A percentile compares a stretch with the other conserved stretches of the same genome.
Conservation (phyloP, 305 asterid species). For the Euphrasia arctica region DNA sequence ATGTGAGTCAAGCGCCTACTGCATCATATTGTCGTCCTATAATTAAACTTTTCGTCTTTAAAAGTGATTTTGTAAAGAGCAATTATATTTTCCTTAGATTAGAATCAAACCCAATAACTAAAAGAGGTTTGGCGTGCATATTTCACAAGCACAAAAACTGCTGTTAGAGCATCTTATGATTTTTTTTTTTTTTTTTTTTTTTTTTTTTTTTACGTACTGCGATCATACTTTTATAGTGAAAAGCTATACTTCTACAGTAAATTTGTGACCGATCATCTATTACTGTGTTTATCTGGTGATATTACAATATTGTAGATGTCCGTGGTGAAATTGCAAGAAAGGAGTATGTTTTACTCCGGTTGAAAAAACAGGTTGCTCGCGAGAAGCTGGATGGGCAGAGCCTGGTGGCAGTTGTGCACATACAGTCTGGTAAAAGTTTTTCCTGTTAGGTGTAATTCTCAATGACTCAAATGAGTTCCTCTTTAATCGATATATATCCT, state of each 20-base stretch:
- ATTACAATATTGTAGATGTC: conserved; percentile 32
- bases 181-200: too few relatives aligned
- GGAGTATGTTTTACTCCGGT: conserved; percentile 25
- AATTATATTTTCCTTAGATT: too few relatives aligned
- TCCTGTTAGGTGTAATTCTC: conserved; percentile 12
- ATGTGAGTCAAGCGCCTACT: conserved; percentile 43
- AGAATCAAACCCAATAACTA: background rate
- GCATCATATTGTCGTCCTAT: conserved; percentile 4
- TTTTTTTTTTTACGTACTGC: background rate
- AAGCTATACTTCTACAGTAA: background rate
- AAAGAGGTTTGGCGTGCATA: background rate
- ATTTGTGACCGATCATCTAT: conserved; percentile 2
- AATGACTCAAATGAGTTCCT: conserved; percentile 15
- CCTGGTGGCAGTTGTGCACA: conserved; percentile 49
- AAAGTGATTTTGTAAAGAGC: too few relatives aligned
- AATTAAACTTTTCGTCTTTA: too few relatives aligned
- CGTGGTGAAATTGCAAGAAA: conserved; percentile 52
- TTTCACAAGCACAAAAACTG: background rate
- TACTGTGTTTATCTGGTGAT: background rate
- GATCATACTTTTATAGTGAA: background rate
- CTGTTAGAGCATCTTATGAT: background rate
- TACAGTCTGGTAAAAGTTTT: conserved; percentile 52
- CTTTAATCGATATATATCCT: conserved; percentile 13
- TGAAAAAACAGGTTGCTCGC: conserved; percentile 37
- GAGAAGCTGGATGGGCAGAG: conserved; percentile 24